Evolutionary conservation across 139 green algal species (phyloP), one percentile per base, ranked within the genome.

Genomic region (Penium margaritaceum): DNA sequence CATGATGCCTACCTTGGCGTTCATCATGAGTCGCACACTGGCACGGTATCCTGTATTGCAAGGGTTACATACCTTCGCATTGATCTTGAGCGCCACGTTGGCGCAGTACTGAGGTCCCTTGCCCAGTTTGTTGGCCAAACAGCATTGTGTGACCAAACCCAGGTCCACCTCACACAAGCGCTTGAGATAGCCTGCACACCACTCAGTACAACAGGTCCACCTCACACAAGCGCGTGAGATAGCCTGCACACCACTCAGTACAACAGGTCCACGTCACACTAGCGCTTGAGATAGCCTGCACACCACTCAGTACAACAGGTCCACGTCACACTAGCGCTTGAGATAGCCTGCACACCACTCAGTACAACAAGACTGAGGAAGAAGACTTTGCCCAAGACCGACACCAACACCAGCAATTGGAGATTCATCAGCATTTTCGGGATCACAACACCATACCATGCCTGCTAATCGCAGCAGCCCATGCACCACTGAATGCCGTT

Each of bases 1-100:
- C n/a, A n/a, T n/a, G n/a, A n/a, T n/a, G n/a, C n/a, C n/a, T n/a
- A 78, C 74, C 74, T 80, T 80, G 35, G 67, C 55, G 32, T 80
- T 80, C 5, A 80, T 80, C 21, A 78, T 80, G 30, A 80, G 54
- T 21, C 35, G 39, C 15, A 80, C 9, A 19, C 78, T 80, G 66
- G 74, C 74, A 6, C 78, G 24, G 67, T 80, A 80, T 51, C 69
- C 67, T 5, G 34, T 24, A 19, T 51, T 24, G 47, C 12, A 4
- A 24, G 47, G 2, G 47, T 4, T 27, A 24, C 0, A 7, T 19
- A 74, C 75, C 75, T 82, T 82, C 32, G 68, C 62, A 15, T 82
- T 82, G 47, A 82, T 82, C 32, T 82, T 82, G 24, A 82, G 44
- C 37, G 61, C 67, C 27, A 82, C 30, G 21, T 82, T 82, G 3